Percentiles rank a stretch among this genome's conserved stretches.
Evolutionary conservation across 2,329 filamentous ascomycete species (phyloP).

Genomic region (Emergomyces pasteurianus): DNA sequence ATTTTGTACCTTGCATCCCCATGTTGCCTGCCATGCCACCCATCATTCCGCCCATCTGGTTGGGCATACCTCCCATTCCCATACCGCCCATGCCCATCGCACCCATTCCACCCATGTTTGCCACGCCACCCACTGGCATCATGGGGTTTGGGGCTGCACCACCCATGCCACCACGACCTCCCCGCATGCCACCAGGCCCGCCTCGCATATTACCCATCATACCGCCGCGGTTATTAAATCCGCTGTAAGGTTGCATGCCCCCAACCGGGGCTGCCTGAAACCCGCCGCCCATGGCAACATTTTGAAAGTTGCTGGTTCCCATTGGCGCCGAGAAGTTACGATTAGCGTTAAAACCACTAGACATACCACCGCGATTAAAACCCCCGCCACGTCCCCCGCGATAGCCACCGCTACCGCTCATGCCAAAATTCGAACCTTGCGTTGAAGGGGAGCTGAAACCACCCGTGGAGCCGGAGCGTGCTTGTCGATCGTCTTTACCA

Average conservation of each 20-base stretch:
- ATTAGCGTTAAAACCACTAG: conserved; percentile 40
- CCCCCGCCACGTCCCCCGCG: conserved; percentile 40
- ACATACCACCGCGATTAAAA: conserved; percentile 37
- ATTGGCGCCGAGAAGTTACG: conserved; percentile 38
- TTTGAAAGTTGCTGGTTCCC: conserved; percentile 31
- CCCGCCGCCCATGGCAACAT: conserved; percentile 30
- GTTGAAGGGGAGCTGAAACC: conserved; percentile 30
- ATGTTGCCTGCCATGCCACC: conserved; percentile 35
- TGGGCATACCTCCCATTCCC: conserved; percentile 45
- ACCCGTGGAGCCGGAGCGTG: conserved; percentile 39
- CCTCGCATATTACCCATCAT: conserved; percentile 44
- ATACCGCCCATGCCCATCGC: conserved; percentile 43
- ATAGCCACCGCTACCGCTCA: conserved; percentile 40
- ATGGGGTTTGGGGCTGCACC: conserved; percentile 33
- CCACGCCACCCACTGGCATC: conserved; percentile 30
- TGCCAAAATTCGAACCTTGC: conserved; percentile 30
- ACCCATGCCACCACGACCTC: conserved; percentile 48
- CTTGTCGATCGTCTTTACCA: conserved; percentile 47
- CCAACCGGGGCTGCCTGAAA: conserved; percentile 37
- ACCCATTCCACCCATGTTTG: conserved; percentile 40
- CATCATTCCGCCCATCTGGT: conserved; percentile 26
- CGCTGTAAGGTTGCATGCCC: conserved; percentile 39
- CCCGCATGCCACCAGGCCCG: conserved; percentile 46
- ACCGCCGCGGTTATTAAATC: conserved; percentile 41
- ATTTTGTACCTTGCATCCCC: conserved; percentile 37